Percentiles rank a stretch among this genome's conserved stretches.
phyloP scores from a whole-genome alignment of 805 yeast species.

The Grigorovia transvaalensis region DNA sequence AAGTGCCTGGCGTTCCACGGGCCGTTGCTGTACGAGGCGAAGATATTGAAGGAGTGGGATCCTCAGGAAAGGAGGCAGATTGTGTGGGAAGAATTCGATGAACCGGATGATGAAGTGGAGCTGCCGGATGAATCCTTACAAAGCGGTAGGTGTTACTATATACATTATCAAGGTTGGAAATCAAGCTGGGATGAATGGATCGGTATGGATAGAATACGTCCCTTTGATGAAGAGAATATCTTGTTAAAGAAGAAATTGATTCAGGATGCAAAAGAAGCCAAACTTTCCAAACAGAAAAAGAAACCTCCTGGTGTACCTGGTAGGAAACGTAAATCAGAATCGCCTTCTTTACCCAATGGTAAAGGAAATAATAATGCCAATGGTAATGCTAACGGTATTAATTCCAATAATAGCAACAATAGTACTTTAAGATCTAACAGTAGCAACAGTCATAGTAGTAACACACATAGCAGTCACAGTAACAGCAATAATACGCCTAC shows the following conservation, averaged over 20 bases:
- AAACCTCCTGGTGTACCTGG: not conserved
- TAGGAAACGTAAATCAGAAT: not conserved
- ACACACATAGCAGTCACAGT: not conserved
- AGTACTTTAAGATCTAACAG: not conserved
- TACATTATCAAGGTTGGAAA: constrained; percentile 96
- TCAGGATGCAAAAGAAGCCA: constrained; percentile 32
- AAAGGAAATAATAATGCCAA: not conserved
- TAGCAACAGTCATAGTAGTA: not conserved
- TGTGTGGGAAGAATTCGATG: not conserved
- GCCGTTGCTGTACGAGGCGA: constrained; percentile 82
- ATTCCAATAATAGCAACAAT: too few relatives aligned
- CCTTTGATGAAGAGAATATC: constrained; percentile 57
- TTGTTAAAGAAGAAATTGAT: constrained; percentile 51
- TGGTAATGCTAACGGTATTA: not conserved
- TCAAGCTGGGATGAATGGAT: constrained; percentile 97
- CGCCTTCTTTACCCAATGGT: not conserved
- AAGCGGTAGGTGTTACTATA: constrained; percentile 41
- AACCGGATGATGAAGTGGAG: constrained; percentile 5
- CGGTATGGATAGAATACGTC: constrained; percentile 52
- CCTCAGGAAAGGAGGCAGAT: constrained; percentile 29
- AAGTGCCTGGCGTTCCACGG: constrained; percentile 80
- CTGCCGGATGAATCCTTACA: constrained; percentile 17
- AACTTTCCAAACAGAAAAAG: constrained; percentile 24
- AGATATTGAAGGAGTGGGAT: constrained; percentile 54
- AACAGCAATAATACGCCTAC: not conserved